Base-by-base conservation (phyloP, 345 rosid species). In the Citrus inodora region DNA sequence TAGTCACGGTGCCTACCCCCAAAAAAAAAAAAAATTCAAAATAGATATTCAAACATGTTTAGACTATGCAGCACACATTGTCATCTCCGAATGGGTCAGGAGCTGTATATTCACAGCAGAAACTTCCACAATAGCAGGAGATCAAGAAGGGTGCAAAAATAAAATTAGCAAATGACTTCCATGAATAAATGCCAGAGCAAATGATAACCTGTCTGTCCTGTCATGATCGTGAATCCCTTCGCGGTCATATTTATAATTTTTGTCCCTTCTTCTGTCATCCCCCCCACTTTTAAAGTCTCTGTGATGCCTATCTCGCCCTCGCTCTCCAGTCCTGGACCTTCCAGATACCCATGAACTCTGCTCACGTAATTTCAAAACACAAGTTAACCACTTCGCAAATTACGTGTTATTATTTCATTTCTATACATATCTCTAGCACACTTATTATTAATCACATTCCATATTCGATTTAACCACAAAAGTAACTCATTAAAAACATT, bases 141-240 rank as follows among this genome's bases (percentile, higher is more conserved):
- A 32, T 51, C 28, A 13, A 27, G 24, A 66, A n/a, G 21, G 4
- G 24, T 30, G 11, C 17, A 48, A n/a, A 7, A 51, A 2, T 17
- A 32, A n/a, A 16, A 51, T 33, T 19, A 9, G 27, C 27, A 38
- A 70, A 60, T 17, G 17, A 40, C 24, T 58, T 37, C 16, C 51
- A 58, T 58, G 19, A 42, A 56, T 56, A 33, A 64, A 46, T 35
- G 61, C 61, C 32, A 66, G 65, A 17, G 55, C 38, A 78, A 16
- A 48, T 4, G 21, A 40, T 70, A 79, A 79, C 85, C 82, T 82
- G 53, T 56, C 75, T 70, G 75, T 75, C 85, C 82, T 82, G 53
- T 56, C 75, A 71, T 56, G 9, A 65, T 79, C 70, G 4, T 69
- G 80, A 8, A 25, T 38, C 13, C 63, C 70, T n/a, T 70, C 68